A percentile compares a stretch with the other conserved stretches of the same genome.
Conservation (phyloP, 2,329 filamentous ascomycete genomes). For the Nigrograna mackinnonii region DNA sequence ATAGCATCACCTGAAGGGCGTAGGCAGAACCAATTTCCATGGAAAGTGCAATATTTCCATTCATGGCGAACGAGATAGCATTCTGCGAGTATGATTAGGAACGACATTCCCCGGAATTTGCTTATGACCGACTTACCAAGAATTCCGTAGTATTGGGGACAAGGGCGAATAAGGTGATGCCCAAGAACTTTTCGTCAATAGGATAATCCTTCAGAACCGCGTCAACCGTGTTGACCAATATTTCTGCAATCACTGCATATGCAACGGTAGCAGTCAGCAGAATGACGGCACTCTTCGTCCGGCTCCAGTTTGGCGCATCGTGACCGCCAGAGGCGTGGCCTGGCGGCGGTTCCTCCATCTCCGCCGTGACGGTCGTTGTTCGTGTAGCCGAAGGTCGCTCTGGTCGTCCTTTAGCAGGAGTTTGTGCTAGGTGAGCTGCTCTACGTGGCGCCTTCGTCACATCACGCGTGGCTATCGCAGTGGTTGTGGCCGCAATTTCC, state of each 20-base stretch:
- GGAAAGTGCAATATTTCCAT: constrained; percentile 95
- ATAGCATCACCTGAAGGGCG: constrained; percentile 89
- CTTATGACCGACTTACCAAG: constrained; percentile 63
- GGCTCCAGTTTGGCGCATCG: constrained; percentile 98
- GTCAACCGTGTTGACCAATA: constrained; percentile 94
- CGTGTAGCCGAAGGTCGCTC: constrained; percentile 43
- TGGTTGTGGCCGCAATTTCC: constrained; percentile 91
- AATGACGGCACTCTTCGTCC: constrained; percentile 86
- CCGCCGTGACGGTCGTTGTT: constrained; percentile 46
- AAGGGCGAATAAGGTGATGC: constrained; percentile 93
- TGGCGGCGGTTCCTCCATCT: constrained; percentile 53
- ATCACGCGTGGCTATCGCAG: constrained; percentile 83
- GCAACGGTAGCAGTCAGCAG: constrained; percentile 85
- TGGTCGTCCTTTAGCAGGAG: constrained; percentile 36
- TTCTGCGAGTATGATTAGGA: constrained; percentile 60
- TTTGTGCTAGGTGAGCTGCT: constrained; percentile 46
- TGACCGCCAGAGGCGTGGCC: constrained; percentile 66
- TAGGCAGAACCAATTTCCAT: constrained; percentile 99
- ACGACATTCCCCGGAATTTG: not conserved
- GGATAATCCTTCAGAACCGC: constrained; percentile 89
- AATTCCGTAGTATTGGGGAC: constrained; percentile 99
- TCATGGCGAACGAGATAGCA: constrained; percentile 99
- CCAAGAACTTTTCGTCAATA: constrained; percentile 96
- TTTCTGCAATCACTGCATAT: constrained; percentile 97
- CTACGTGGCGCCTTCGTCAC: constrained; percentile 60